These are phyloP conservation scores for Diplodia seriata DNA, from an alignment of 2,329 filamentous ascomycete species.

Conservation along the genomic window DNA sequence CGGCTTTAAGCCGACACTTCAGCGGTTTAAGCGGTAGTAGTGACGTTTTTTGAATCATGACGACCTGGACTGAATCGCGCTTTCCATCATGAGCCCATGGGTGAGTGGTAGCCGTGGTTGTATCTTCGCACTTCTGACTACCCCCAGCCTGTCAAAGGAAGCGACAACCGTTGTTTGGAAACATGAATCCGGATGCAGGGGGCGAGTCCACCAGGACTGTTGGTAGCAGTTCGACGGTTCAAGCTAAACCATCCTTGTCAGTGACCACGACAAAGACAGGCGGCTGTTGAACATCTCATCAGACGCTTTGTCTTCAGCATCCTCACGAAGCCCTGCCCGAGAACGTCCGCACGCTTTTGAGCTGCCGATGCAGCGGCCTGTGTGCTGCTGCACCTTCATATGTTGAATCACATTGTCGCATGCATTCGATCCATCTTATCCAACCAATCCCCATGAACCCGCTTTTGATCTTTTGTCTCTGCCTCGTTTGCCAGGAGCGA, in stretches of 20 bases:
- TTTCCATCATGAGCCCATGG: neutral
- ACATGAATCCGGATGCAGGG: neutral
- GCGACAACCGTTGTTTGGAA: no score
- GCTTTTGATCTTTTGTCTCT: constrained; percentile 13
- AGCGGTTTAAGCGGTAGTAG: neutral
- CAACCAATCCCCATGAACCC: neutral
- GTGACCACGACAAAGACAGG: constrained; percentile 14
- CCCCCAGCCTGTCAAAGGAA: neutral
- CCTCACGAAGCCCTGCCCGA: neutral
- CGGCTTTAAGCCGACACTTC: neutral
- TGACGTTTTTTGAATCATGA: neutral
- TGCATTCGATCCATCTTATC: neutral
- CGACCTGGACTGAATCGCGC: neutral
- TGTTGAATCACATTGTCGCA: neutral
- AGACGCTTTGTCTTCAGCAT: neutral
- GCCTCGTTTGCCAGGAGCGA: neutral
- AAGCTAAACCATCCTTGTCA: constrained; percentile 12
- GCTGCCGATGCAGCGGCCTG: no score
- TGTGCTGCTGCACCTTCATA: neutral
- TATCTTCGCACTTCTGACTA: neutral
- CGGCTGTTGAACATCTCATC: neutral
- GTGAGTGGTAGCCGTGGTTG: neutral
- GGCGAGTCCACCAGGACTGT: neutral
- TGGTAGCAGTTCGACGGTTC: constrained; percentile 1
- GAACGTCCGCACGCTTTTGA: neutral